Evolutionary conservation across 306 rosid genomes (phyloP), one percentile per base, ranked within the genome.

Genomic region (Lathyrus sativus): DNA sequence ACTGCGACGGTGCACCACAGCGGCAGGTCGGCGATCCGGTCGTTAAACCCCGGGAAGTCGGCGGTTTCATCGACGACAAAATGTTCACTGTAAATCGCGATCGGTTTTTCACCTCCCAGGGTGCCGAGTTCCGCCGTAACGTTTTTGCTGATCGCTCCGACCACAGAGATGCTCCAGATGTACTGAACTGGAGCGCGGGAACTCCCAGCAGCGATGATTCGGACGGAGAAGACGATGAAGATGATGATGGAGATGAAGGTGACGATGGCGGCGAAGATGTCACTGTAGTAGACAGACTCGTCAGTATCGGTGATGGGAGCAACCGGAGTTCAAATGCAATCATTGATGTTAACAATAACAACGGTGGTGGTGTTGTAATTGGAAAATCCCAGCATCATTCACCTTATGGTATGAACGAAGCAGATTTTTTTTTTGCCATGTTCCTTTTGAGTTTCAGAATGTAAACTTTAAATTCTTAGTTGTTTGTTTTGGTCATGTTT

Each of bases 1-100:
- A 66, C 70, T 85, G 87, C 71, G 77, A 74, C 65, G 78, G 76
- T 13, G 17, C 84, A 1, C 74, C 86, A 2, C 95, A 75, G 70
- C 85, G 85, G 26, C 96, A 90, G 14, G 83, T 81, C 72, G 78
- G 76, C 0, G 89, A 87, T 78, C 78, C 85, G 53, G 79, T 58
- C 46, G 87, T 91, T 5, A 90, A 88, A 54, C 81, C 97, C 71
- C 81, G 91, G 9, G 88, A 90, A 38, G 87, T 86, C 48, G 81
- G 84, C 59, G 76, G 89, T 2, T 93, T 85, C 79, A 71, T 93
- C 45, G 97, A 82, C 56, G 92, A 85, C n/a, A 88, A 88, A 81
- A 76, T 88, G 64, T 85, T 85, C 79, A 9, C 89, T 10, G 60
- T 72, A 13, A 79, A 79, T 28, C 91, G 86, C 3, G 80, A 83